Evolutionary conservation across 1,284 basidiomycete genomes (phyloP), one percentile per base, ranked within the genome.

Genomic region (Xanthoconium separans): DNA sequence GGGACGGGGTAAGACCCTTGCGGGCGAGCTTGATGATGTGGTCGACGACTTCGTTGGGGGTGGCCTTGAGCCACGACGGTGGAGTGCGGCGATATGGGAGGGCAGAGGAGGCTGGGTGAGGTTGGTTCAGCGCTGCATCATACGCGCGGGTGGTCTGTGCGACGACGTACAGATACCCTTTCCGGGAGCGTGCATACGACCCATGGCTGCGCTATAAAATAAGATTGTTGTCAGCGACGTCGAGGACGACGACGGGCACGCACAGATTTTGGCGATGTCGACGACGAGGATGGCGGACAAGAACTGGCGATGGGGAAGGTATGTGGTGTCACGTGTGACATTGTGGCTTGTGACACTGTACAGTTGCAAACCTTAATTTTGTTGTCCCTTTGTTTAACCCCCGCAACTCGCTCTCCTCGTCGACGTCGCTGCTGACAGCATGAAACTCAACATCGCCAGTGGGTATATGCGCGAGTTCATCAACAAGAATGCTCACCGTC

Each of bases 371-470:
- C 75, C 68, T 75, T 78, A 69, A 70, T 73, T 65, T 68, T 65
- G 60, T 58, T 53, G 54, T 61, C 62, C 58, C 34, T 2, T 8
- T 15, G 39, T 22, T 16, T 40, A 13, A 7, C 13, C 20, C 4
- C 39, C 18, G 36, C 46, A 42, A 10, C 47, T 48, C 20, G 15
- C 1, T 11, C 8, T 39, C 18, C 3, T 37, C 36, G 1, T 37
- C 36, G 2, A 24, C 27, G 20, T 36, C 36, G 8, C 6, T 44
- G 40, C 55, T 65, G 56, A 66, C 36, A 4, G 75, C 73, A 95
- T 96, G 95, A 97, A 97, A 87, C 79, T 97, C 77, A 97, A 96
- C 84, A 91, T 98, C 76, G 91, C 95, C 75, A 95, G 93, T 93
- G 73, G 77, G 86, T 79, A 46, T 41, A 30, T 36, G 43, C 24